Conservation (phyloP, 192 early-diverging fungal species). For the Chytriomyces sp. region DNA sequence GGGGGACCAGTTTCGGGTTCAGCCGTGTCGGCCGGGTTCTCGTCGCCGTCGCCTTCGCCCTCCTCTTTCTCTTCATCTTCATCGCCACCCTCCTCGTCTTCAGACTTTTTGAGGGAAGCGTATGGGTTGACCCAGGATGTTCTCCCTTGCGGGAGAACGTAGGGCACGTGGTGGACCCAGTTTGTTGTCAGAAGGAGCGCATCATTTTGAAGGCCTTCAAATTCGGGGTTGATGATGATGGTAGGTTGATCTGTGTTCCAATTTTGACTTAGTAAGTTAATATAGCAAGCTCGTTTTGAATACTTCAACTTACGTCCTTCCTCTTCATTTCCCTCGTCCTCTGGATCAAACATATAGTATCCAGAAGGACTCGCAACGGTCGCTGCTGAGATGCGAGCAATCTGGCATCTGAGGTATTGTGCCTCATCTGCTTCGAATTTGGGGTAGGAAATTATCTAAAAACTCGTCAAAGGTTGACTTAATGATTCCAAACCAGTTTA, state of each 20-base stretch:
- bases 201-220: slow-evolving; percentile 52
- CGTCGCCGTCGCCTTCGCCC: slow-evolving; percentile 40
- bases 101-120: slow-evolving; percentile 12
- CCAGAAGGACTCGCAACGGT: slow-evolving; percentile 60
- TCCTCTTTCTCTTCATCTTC: slow-evolving; percentile 42
- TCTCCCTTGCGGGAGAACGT: slow-evolving; percentile 63
- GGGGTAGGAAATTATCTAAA: slow-evolving; percentile 57
- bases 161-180: slow-evolving; percentile 68
- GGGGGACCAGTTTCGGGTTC: slow-evolving; percentile 60
- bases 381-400: slow-evolving; percentile 58
- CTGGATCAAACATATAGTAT: slow-evolving; percentile 65
- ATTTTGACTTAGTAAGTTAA: background rate
- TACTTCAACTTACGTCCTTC: slow-evolving; percentile 38
- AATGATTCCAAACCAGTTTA: slow-evolving; percentile 7
- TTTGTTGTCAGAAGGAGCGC: slow-evolving; percentile 46
- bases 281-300: no score
- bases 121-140: slow-evolving; percentile 58
- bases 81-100: slow-evolving; percentile 38
- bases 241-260: slow-evolving; percentile 34
- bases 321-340: slow-evolving; percentile 52
- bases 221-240: slow-evolving; percentile 66
- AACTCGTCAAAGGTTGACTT: background rate
- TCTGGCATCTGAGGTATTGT: slow-evolving; percentile 64
- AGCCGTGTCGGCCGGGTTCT: slow-evolving; percentile 30
- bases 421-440: slow-evolving; percentile 59